These are phyloP conservation scores for Neospermospora avenae DNA, from an alignment of 2,329 filamentous ascomycete species.

Conservation along the genomic window DNA sequence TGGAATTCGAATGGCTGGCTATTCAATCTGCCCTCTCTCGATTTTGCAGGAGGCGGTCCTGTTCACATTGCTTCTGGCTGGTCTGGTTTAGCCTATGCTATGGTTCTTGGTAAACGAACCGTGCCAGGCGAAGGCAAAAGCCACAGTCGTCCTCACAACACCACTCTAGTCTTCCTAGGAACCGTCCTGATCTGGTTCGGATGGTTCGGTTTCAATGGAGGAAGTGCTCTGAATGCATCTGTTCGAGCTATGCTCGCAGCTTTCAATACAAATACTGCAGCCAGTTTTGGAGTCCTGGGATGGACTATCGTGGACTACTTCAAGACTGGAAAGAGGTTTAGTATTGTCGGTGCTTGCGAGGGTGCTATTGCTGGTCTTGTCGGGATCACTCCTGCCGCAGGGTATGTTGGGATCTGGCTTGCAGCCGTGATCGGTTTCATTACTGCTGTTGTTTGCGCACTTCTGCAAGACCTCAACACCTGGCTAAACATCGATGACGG, in stretches of 20 bases:
- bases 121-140: slow-evolving; percentile 43
- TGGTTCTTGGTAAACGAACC: slow-evolving; percentile 58
- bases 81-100: slow-evolving; percentile 60
- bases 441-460: slow-evolving; percentile 47
- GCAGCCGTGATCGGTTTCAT: slow-evolving; percentile 50
- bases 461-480: slow-evolving; percentile 47
- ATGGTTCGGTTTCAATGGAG: slow-evolving; percentile 54
- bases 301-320: slow-evolving; percentile 53
- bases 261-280: slow-evolving; percentile 57
- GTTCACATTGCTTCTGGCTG: slow-evolving; percentile 63
- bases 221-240: slow-evolving; percentile 48
- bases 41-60: slow-evolving; percentile 45
- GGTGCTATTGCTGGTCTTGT: slow-evolving; percentile 56
- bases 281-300: slow-evolving; percentile 49
- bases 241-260: slow-evolving; percentile 52
- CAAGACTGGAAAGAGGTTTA: slow-evolving; percentile 45
- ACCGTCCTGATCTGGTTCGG: slow-evolving; percentile 65
- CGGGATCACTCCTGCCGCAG: slow-evolving; percentile 56
- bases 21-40: slow-evolving; percentile 47
- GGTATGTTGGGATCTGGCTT: slow-evolving; percentile 51
- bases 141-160: slow-evolving; percentile 58
- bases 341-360: slow-evolving; percentile 49
- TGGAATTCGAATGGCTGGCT: slow-evolving; percentile 68
- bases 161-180: slow-evolving; percentile 60
- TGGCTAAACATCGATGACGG: slow-evolving; percentile 54